A percentile compares a stretch with the other conserved stretches of the same genome.
Conservation (phyloP, 305 asterid genomes). For the Fraxinus latifolia region DNA sequence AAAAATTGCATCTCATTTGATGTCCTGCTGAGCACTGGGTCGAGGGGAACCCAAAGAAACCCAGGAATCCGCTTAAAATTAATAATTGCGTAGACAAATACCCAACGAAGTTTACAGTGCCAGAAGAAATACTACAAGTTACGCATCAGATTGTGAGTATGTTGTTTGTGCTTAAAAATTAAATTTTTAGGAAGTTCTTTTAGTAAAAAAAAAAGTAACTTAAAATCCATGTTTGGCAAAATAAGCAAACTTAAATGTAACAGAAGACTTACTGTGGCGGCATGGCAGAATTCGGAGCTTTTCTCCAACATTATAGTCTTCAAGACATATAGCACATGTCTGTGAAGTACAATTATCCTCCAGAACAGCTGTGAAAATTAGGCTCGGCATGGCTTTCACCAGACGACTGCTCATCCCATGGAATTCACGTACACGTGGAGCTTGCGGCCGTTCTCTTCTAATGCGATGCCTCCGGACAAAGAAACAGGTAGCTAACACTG, state of each 20-base stretch:
- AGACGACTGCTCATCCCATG: slow-evolving; percentile 90
- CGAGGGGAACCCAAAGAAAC: not conserved
- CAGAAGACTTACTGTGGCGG: slow-evolving; percentile 68
- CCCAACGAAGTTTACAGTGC: not conserved
- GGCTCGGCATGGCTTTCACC: slow-evolving; percentile 90
- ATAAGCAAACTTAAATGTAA: not conserved
- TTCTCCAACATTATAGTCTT: slow-evolving; percentile 84
- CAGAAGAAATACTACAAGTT: not conserved
- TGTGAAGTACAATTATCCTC: slow-evolving; percentile 78
- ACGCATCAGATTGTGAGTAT: not conserved
- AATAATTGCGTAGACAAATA: not conserved
- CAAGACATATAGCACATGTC: slow-evolving; percentile 93
- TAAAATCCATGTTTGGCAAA: not conserved
- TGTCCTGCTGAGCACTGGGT: not conserved
- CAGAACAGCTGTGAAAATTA: slow-evolving; percentile 70
- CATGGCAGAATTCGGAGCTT: slow-evolving; percentile 89
- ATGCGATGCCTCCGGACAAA: slow-evolving; percentile 76
- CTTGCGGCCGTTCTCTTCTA: slow-evolving; percentile 56
- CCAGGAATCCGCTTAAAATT: not conserved
- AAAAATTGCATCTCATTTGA: not conserved
- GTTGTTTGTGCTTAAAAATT: not conserved
- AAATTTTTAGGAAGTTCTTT: not conserved
- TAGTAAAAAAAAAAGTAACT: not conserved
- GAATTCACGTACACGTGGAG: slow-evolving; percentile 61
- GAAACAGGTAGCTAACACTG: slow-evolving; percentile 87